A percentile compares a stretch with the other conserved stretches of the same genome.
phyloP scores from a whole-genome alignment of 441 rosid species.

The Pelargonium citronellum region DNA sequence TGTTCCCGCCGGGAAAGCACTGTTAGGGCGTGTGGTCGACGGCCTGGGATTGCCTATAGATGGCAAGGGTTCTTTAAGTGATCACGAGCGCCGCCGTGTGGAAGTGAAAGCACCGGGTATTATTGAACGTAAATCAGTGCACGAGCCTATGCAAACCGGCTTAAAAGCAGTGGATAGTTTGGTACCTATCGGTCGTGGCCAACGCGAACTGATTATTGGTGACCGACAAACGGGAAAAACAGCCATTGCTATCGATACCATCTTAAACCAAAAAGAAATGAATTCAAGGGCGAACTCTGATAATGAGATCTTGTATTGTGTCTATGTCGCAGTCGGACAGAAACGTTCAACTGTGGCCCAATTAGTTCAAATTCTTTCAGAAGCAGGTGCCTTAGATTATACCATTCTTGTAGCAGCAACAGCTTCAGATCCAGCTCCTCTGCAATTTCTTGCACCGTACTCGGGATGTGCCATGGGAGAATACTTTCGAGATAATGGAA shows the following conservation, averaged over 20 bases:
- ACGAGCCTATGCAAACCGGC: too few species aligned
- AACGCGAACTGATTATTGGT: not conserved
- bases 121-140: too few species aligned
- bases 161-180: not conserved
- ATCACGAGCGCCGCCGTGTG: not conserved
- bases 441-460: constrained; percentile 11
- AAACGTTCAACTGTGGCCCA: constrained; percentile 7
- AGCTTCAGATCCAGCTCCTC: constrained; percentile 17
- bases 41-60: not conserved
- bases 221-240: not conserved
- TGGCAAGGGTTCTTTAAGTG: not conserved
- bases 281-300: not conserved
- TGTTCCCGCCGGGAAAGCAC: not conserved
- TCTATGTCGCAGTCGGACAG: not conserved
- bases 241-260: not conserved
- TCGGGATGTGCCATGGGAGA: constrained; percentile 13
- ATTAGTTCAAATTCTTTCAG: constrained; percentile 21
- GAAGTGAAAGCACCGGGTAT: not conserved
- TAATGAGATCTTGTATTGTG: not conserved
- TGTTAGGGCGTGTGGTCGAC: not conserved
- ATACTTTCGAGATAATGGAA: constrained; percentile 6
- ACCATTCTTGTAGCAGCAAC: constrained; percentile 22
- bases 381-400: constrained; percentile 20
- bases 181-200: not conserved
- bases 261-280: not conserved